A percentile compares a stretch with the other conserved stretches of the same genome.
Conservation (phyloP, 75 land plant genomes). For the Larix kaempferi region DNA sequence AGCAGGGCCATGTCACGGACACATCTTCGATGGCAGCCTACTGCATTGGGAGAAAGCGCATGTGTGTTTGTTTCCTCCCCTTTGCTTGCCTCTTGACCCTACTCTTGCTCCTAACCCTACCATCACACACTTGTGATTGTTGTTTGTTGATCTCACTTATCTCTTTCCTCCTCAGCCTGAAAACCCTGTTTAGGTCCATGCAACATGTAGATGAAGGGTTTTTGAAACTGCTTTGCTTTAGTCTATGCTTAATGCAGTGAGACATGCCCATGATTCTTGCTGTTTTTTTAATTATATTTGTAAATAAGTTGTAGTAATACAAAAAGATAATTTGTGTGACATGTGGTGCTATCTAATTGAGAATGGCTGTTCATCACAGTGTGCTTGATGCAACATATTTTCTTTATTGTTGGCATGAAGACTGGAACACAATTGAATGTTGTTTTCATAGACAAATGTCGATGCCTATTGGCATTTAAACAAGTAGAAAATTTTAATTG, state of each 20-base stretch:
- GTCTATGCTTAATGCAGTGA: background rate
- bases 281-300: background rate
- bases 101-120: conserved; percentile 23
- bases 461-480: background rate
- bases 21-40: conserved; percentile 79
- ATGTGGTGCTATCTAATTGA: background rate
- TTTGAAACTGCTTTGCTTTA: background rate
- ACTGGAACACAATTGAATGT: background rate
- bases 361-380: background rate
- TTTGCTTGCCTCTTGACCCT: conserved; percentile 52
- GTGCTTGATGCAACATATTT: background rate
- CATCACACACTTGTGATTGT: background rate
- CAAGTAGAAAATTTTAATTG: background rate
- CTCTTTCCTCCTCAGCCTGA: conserved; percentile 18
- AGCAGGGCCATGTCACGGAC: conserved; percentile 84
- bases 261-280: background rate
- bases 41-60: conserved; percentile 85
- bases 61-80: conserved; percentile 84
- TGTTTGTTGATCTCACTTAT: conserved; percentile 11
- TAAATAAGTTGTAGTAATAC: background rate
- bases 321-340: background rate
- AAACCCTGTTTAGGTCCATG: conserved; percentile 4
- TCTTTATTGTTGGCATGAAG: background rate
- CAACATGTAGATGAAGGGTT: background rate
- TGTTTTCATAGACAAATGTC: background rate